A percentile compares a stretch with the other conserved stretches of the same genome.
Conservation (phyloP, 345 rosid species). For the Orychophragmus violaceus region DNA sequence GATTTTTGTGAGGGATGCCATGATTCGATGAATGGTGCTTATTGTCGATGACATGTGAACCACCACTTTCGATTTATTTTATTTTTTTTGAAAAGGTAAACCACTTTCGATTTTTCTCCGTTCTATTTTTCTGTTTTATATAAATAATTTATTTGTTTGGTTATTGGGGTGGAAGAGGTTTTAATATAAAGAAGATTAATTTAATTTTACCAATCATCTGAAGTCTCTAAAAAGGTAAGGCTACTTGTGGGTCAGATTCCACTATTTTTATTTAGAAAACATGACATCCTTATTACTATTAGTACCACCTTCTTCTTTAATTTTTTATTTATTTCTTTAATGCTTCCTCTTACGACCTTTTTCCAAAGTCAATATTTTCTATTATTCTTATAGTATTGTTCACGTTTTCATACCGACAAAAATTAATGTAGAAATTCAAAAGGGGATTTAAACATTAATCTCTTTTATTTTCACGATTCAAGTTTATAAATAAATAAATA, state of each 20-base stretch:
- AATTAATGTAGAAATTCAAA: not conserved
- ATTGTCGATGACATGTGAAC: conserved; percentile 25
- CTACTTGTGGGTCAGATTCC: conserved; percentile 9
- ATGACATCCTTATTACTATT: conserved; percentile 3
- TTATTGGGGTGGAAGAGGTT: conserved; percentile 11
- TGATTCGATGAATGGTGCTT: conserved; percentile 24
- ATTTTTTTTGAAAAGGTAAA: too few relatives aligned
- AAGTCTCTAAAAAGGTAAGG: conserved; percentile 13
- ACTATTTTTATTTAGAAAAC: not conserved
- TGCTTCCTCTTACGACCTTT: conserved; percentile 3
- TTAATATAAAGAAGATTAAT: conserved; percentile 10
- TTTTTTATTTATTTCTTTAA: not conserved
- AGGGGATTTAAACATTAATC: not conserved
- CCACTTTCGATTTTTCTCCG: too few relatives aligned
- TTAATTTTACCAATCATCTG: conserved; percentile 17
- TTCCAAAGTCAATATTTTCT: conserved; percentile 22
- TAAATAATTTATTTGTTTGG: too few relatives aligned
- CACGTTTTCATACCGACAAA: conserved; percentile 12
- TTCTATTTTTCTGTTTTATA: not conserved
- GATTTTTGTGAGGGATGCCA: conserved; percentile 15
- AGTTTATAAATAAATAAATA: not conserved
- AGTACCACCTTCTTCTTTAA: not conserved
- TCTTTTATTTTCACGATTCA: not conserved
- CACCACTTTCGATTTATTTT: conserved; percentile 19
- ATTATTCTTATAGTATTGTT: not conserved